Percentiles rank a stretch among this genome's conserved stretches.
Evolutionary conservation across 208 protist species (phyloP).

Genomic region (Leishmania arabica): DNA sequence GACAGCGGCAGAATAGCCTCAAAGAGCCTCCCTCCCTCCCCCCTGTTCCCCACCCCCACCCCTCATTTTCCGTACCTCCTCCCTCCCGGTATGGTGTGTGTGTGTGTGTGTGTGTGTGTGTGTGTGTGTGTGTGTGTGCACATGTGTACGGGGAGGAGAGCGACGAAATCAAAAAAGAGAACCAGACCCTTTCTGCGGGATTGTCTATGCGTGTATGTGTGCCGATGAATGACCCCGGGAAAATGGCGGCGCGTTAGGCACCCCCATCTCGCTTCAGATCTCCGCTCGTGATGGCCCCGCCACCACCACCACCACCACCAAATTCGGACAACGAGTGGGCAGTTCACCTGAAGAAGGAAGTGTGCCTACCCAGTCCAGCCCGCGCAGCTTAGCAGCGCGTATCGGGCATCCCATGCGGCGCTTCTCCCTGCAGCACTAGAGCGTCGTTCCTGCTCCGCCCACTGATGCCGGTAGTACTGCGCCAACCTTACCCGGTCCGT

Average conservation of each 20-base stretch:
- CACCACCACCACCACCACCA: neutral
- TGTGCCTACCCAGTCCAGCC: neutral
- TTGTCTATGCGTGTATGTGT: neutral
- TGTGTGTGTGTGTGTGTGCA: neutral
- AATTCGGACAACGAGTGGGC: neutral
- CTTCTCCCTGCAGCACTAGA: conserved; percentile 10
- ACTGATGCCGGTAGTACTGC: conserved; percentile 25
- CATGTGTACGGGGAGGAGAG: neutral
- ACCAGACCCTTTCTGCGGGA: neutral
- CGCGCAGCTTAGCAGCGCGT: conserved; percentile 27
- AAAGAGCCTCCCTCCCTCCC: neutral
- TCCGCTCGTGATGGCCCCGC: neutral
- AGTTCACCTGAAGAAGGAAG: neutral
- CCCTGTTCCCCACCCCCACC: neutral
- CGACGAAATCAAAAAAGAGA: neutral
- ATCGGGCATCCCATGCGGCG: conserved; percentile 35
- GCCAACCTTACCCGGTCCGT: conserved; percentile 34
- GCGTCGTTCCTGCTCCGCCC: conserved; percentile 31
- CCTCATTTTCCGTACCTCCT: neutral
- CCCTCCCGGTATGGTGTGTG: neutral
- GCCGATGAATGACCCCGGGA: neutral
- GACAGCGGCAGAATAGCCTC: neutral
- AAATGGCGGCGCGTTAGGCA: neutral
- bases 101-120: no score
- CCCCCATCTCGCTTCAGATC: neutral